phyloP scores from a whole-genome alignment of 148 eudicot genomes.

The Silene uniflora region DNA sequence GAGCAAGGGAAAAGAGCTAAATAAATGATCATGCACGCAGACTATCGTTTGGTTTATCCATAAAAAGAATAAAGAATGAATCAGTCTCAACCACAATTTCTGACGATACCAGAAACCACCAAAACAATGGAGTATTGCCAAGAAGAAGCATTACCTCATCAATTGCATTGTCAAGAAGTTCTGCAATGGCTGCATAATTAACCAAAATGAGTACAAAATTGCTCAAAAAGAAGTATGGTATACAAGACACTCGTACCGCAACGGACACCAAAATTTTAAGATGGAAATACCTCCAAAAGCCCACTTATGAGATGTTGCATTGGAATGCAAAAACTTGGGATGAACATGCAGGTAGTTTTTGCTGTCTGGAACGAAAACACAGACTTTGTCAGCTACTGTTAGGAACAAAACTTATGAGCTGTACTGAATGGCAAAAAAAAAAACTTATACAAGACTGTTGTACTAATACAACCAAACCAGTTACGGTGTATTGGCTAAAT shows the following conservation, averaged over 20 bases:
- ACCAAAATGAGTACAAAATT: not conserved
- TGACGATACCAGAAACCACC: too few relatives aligned
- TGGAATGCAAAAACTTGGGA: slow-evolving; percentile 85
- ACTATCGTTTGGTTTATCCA: not conserved
- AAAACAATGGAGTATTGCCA: not conserved
- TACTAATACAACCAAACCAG: not conserved
- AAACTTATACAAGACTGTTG: not conserved
- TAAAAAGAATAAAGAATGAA: not conserved
- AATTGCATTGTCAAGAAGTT: slow-evolving; percentile 85
- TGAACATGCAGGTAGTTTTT: slow-evolving; percentile 62
- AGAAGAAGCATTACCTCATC: slow-evolving; percentile 60
- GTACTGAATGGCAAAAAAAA: too few relatives aligned
- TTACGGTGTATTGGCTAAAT: too few relatives aligned
- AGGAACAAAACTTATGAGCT: not conserved
- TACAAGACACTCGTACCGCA: slow-evolving; percentile 2
- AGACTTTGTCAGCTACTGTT: not conserved
- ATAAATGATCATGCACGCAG: not conserved
- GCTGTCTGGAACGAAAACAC: slow-evolving; percentile 43
- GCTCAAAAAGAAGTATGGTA: not conserved
- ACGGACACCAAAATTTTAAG: not conserved
- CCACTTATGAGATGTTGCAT: slow-evolving; percentile 97
- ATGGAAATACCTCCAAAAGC: slow-evolving; percentile 70
- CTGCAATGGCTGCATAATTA: slow-evolving; percentile 71
- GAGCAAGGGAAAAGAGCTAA: not conserved
- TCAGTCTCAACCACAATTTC: not conserved